Base-by-base conservation (phyloP, 2,329 filamentous ascomycete genomes). In the Myriosclerotinia scirpicola region DNA sequence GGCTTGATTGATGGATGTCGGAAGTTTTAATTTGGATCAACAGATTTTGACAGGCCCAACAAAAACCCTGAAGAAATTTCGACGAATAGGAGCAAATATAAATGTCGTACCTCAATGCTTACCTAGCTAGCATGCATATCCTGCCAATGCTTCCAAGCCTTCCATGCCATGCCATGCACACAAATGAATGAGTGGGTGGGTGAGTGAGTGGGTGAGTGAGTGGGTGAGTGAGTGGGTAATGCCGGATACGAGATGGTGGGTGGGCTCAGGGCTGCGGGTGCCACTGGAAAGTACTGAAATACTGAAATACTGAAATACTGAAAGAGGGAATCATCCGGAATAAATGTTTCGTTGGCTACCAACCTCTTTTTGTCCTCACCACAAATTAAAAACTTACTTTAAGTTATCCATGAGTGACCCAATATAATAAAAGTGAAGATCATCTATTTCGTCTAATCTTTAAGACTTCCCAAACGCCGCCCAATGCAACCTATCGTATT, bases 391-490 rank as follows among this genome's bases (percentile, higher is more conserved):
- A 36, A 36, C 42, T 60, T 60, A n/a, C 42, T 17, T n/a, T n/a
- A n/a, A n/a, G n/a, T n/a, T 20, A 30, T 56, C 38, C 38, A 40
- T 58, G 15, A 58, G 20, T 9, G 30, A 30, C 26, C 40, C 11
- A 40, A 40, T 40, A 40, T 40, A 15, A n/a, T 44, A 40, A 48
- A 66, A 66, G 64, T 66, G 64, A 66, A 63, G 64, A 66, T 66
- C 60, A 63, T 63, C 64, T 63, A 66, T 34, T 66, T 65, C 36
- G 58, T 66, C 64, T 66, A 63, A 52, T 38, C 50, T 64, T 62
- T 2, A 6, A 34, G 30, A 34, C 22, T 63, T 42, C 46, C 42
- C 22, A 54, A 22, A 65, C 53, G 59, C 48, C 40, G 58, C 52
- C 66, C 52, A 67, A 65, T 58, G 52, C 61, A 48, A 67, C 44